A percentile compares a stretch with the other conserved stretches of the same genome.
These are phyloP conservation scores for Ophioceras dolichostomum DNA, from an alignment of 2,329 filamentous ascomycete species.

Conservation along the genomic window DNA sequence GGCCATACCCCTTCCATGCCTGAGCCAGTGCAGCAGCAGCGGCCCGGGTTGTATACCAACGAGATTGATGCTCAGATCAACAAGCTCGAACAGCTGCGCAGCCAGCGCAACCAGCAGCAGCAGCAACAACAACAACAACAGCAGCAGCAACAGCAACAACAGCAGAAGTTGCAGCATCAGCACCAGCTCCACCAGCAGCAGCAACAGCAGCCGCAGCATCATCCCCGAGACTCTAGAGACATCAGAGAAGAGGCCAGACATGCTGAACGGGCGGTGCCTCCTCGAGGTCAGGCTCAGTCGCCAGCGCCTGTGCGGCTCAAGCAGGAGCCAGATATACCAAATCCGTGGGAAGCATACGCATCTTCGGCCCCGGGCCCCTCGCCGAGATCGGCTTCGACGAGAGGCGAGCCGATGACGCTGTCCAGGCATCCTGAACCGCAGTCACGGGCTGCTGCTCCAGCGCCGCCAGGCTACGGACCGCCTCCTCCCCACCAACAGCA, in stretches of 20 bases:
- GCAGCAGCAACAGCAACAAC: slow-evolving; percentile 21
- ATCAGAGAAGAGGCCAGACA: slow-evolving; percentile 1
- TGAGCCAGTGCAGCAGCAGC: background rate
- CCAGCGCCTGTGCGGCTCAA: slow-evolving; percentile 25
- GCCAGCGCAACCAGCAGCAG: slow-evolving; percentile 9
- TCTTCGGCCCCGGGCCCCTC: slow-evolving; percentile 14
- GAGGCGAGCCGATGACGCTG: slow-evolving; percentile 24
- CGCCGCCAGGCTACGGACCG: slow-evolving; percentile 18
- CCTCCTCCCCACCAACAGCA: slow-evolving; percentile 20
- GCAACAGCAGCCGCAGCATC: background rate
- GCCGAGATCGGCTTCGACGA: too few relatives aligned
- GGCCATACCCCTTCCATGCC: background rate
- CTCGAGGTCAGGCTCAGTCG: slow-evolving; percentile 9
- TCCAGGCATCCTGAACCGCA: slow-evolving; percentile 28
- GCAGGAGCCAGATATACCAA: slow-evolving; percentile 35
- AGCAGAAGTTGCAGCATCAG: slow-evolving; percentile 22
- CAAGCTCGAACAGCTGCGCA: background rate
- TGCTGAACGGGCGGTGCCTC: background rate
- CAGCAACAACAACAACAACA: slow-evolving; percentile 10
- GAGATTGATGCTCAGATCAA: slow-evolving; percentile 1
- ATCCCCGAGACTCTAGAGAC: too few relatives aligned
- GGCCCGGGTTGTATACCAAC: background rate
- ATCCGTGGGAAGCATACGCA: slow-evolving; percentile 31
- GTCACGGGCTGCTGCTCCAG: slow-evolving; percentile 22
- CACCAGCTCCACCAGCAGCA: slow-evolving; percentile 19